Conservation (phyloP, 2,329 filamentous ascomycete genomes). For the Neofusicoccum laricinum region DNA sequence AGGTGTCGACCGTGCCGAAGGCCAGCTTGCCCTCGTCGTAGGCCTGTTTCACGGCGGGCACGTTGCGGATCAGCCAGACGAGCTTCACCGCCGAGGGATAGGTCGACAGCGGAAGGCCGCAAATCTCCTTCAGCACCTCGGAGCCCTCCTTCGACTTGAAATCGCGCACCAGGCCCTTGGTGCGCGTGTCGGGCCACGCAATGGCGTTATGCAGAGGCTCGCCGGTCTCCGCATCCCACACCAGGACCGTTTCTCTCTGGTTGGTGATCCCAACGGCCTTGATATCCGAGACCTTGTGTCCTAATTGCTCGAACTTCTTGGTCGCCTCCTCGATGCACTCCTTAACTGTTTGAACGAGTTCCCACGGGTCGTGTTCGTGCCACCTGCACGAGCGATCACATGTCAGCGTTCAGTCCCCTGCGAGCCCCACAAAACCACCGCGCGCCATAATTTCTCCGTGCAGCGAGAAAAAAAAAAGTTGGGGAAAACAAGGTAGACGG, state of each 20-base stretch:
- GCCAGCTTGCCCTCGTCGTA: conserved; percentile 74
- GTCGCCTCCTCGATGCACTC: conserved; percentile 76
- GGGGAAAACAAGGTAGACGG: neutral
- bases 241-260: conserved; percentile 82
- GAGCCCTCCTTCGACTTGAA: conserved; percentile 66
- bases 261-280: conserved; percentile 82
- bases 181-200: conserved; percentile 87
- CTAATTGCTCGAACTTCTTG: conserved; percentile 66
- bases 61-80: conserved; percentile 74
- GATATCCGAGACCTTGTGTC: conserved; percentile 66
- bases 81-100: conserved; percentile 87
- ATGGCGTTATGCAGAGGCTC: conserved; percentile 80
- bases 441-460: neutral
- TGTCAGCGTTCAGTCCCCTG: conserved; percentile 15
- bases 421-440: conserved; percentile 1
- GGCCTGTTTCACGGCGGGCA: conserved; percentile 65
- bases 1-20: conserved; percentile 86
- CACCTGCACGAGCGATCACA: conserved; percentile 54
- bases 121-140: conserved; percentile 66
- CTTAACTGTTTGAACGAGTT: conserved; percentile 72
- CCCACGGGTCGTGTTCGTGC: conserved; percentile 84
- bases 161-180: conserved; percentile 71
- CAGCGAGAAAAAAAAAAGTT: conserved; percentile 12
- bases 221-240: conserved; percentile 80
- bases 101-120: conserved; percentile 80